Evolutionary conservation across 2,329 filamentous ascomycete genomes (phyloP).

Genomic region (Penicillium verrucosum): DNA sequence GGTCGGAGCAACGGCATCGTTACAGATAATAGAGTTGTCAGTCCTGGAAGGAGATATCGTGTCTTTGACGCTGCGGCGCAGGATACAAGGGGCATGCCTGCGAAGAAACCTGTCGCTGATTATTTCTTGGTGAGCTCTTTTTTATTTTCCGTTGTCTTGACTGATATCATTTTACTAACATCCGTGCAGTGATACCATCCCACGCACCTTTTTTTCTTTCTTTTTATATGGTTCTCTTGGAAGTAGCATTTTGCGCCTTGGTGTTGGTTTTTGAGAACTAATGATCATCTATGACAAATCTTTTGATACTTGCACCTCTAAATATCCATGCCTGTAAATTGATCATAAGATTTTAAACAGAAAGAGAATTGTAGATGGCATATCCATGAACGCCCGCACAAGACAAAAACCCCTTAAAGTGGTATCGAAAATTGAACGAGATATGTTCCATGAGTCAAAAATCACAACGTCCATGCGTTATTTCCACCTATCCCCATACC

Average conservation of each 20-base stretch:
- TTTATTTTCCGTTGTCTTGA: background rate
- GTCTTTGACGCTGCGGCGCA: constrained; percentile 97
- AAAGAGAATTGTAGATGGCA: background rate
- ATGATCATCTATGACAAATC: constrained; percentile 24
- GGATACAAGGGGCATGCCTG: constrained; percentile 94
- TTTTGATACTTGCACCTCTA: background rate
- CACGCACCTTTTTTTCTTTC: constrained; percentile 9
- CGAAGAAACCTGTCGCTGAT: constrained; percentile 96
- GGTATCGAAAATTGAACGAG: constrained; percentile 1
- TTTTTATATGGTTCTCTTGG: constrained; percentile 13
- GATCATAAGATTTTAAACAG: background rate
- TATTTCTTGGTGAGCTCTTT: constrained; percentile 68
- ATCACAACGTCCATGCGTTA: background rate
- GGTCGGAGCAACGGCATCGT: constrained; percentile 47
- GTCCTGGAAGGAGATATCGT: constrained; percentile 83
- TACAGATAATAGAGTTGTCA: constrained; percentile 52
- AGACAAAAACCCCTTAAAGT: background rate
- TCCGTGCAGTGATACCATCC: constrained; percentile 21
- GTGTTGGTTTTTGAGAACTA: constrained; percentile 22
- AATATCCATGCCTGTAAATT: background rate
- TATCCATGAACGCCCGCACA: background rate
- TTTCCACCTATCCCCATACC: constrained; percentile 16
- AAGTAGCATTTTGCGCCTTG: constrained; percentile 22
- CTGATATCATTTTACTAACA: constrained; percentile 9
- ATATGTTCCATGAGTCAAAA: background rate